A percentile compares a stretch with the other conserved stretches of the same genome.
Conservation (phyloP, 1,284 basidiomycete genomes). For the Volvariella volvacea region DNA sequence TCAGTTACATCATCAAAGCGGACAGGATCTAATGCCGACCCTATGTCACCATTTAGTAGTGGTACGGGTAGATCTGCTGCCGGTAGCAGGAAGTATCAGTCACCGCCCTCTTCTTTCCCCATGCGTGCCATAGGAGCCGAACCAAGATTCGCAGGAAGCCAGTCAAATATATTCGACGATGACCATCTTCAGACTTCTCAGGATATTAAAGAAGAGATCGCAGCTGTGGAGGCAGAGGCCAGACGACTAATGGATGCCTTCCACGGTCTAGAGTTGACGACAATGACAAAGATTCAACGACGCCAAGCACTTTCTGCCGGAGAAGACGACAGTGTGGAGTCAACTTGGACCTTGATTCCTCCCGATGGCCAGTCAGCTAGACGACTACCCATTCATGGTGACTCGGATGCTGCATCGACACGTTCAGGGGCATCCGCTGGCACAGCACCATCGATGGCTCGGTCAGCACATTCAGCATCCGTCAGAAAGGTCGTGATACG, state of each 20-base stretch:
- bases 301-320: conserved; percentile 24
- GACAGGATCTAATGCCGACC: conserved; percentile 7
- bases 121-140: conserved; percentile 27
- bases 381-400: conserved; percentile 21
- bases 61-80: conserved; percentile 16
- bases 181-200: conserved; percentile 48
- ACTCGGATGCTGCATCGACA: conserved; percentile 41
- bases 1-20: conserved; percentile 33
- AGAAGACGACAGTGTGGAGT: conserved; percentile 18
- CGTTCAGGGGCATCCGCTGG: conserved; percentile 44
- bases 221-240: conserved; percentile 60
- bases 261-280: conserved; percentile 64
- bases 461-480: conserved; percentile 26
- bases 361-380: conserved; percentile 26
- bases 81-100: conserved; percentile 33
- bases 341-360: conserved; percentile 24
- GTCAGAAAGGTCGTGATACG: conserved; percentile 17
- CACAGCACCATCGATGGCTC: conserved; percentile 35
- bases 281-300: conserved; percentile 47
- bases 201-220: conserved; percentile 60
- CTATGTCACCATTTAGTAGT: conserved; percentile 12
- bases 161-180: conserved; percentile 42
- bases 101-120: conserved; percentile 52
- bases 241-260: conserved; percentile 66
- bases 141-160: conserved; percentile 26